These are phyloP conservation scores for Dothidotthia symphoricarpi DNA, from an alignment of 2,329 filamentous ascomycete species.

Conservation along the genomic window DNA sequence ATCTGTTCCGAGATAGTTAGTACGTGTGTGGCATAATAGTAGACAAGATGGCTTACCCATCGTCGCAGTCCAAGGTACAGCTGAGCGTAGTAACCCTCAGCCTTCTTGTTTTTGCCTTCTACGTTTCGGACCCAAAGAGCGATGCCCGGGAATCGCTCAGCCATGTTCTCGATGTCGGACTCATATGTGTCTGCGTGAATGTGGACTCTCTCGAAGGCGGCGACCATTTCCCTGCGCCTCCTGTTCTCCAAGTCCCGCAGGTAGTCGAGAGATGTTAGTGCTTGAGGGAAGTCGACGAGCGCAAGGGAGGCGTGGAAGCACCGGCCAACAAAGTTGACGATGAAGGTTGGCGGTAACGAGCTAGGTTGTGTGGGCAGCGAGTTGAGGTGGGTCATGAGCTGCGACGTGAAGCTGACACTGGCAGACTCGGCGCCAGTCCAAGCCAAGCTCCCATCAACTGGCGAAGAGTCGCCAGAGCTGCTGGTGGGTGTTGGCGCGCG, in stretches of 20 bases:
- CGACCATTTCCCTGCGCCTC: slow-evolving; percentile 57
- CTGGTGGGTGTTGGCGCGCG: slow-evolving; percentile 39
- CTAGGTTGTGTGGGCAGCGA: slow-evolving; percentile 60
- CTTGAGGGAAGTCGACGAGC: slow-evolving; percentile 64
- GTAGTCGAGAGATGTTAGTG: slow-evolving; percentile 65
- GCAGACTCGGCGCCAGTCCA: slow-evolving; percentile 38
- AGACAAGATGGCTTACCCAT: slow-evolving; percentile 53
- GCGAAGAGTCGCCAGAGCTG: slow-evolving; percentile 39
- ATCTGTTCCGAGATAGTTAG: slow-evolving; percentile 44
- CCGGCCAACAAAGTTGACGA: slow-evolving; percentile 60
- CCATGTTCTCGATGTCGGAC: slow-evolving; percentile 49
- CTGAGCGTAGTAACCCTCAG: slow-evolving; percentile 53
- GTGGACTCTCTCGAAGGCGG: slow-evolving; percentile 55
- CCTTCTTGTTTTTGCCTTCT: slow-evolving; percentile 43
- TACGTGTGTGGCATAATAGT: not conserved
- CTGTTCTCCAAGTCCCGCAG: slow-evolving; percentile 62
- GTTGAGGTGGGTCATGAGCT: slow-evolving; percentile 57
- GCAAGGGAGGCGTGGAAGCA: slow-evolving; percentile 58
- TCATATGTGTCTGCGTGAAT: slow-evolving; percentile 51
- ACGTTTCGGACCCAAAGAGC: slow-evolving; percentile 56
- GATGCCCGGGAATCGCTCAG: slow-evolving; percentile 54
- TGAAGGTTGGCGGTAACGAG: slow-evolving; percentile 61
- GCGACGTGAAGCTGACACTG: slow-evolving; percentile 50
- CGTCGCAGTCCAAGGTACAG: slow-evolving; percentile 61
- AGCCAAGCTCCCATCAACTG: slow-evolving; percentile 28